phyloP scores from a whole-genome alignment of 768 basidiomycete genomes.

The Ephemerocybe angulata region DNA sequence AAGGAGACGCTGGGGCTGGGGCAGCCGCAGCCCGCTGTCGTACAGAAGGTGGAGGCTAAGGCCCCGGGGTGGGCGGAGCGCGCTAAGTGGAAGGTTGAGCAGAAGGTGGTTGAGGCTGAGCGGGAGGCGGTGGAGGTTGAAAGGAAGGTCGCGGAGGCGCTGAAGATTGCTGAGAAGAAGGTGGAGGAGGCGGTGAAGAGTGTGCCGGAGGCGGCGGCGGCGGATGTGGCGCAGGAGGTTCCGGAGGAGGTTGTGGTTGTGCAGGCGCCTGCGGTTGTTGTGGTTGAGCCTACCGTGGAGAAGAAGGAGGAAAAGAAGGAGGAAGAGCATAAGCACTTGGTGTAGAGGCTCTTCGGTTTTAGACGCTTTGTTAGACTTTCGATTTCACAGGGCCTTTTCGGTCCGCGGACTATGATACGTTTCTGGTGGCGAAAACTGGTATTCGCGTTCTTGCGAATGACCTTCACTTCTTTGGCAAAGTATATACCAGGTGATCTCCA shows the following conservation, averaged over 20 bases:
- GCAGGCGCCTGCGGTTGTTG: not conserved
- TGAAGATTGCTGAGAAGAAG: not conserved
- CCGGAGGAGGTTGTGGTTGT: not conserved
- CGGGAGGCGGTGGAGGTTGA: not conserved
- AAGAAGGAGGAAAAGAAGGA: not conserved
- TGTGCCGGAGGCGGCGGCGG: not conserved
- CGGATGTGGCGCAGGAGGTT: not conserved
- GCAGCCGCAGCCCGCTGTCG: constrained; percentile 15
- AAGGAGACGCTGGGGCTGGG: constrained; percentile 53
- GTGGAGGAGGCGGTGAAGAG: not conserved
- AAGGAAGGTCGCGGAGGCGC: not conserved
- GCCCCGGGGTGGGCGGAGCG: constrained; percentile 22
- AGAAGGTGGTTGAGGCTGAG: not conserved
- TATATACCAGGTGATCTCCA: too few relatives aligned
- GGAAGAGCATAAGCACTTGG: not conserved
- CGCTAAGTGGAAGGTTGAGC: constrained; percentile 16
- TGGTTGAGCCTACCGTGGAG: not conserved
- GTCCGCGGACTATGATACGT: not conserved
- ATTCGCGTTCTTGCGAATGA: too few relatives aligned
- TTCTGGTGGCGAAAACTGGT: not conserved
- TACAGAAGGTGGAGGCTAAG: constrained; percentile 14
- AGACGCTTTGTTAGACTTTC: not conserved
- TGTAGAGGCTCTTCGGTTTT: not conserved
- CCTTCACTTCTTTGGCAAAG: too few relatives aligned
- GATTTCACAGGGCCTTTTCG: not conserved